Evolutionary conservation across 495 filamentous ascomycete species (phyloP), one percentile per base, ranked within the genome.

Genomic region (Xylaria acuta): DNA sequence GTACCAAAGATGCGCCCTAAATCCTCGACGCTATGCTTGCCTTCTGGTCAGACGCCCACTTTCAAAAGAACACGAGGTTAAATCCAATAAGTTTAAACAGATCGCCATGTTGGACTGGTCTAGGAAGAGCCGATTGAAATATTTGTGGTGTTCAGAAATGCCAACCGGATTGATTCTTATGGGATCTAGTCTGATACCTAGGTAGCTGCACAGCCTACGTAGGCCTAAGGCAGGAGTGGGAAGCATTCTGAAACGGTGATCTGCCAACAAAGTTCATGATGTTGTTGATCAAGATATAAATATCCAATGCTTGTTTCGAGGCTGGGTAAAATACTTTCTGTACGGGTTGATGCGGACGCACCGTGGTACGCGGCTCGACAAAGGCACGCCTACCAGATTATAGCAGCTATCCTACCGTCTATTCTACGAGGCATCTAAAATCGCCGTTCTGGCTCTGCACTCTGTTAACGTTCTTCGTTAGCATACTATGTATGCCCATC

Each of bases 281-380:
- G 27, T 11, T 60, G 67, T 60, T 60, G 67, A 60, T 69, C 67
- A n/a, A n/a, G 18, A 60, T 70, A 62, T 45, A 59, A 49, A 69
- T 36, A 53, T 30, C 45, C 11, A 60, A 11, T 60, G 2, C 18
- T 22, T 60, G 34, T 59, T 59, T n/a, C 30, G 58, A 60, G 25
- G 51, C 5, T 30, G 9, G 22, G 49, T 5, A 27, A 14, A 32
- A 56, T 56, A 56, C 53, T 49, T 49, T 49, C 18, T 49, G 45
- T 49, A 56, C 27, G 14, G 27, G 4, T 27, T 54, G 25, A 9
- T 54, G 51, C 32, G 58, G 20, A 38, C 22, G n/a, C 16, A 8
- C 16, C 34, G 14, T 36, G 16, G 6, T 36, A 36, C 14, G 0
- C 6, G 41, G 5, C 12, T 53, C 22, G 7, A 53, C 25, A 25